Base-by-base conservation (phyloP, 768 basidiomycete species). In the Macrolepiota fuliginosa region DNA sequence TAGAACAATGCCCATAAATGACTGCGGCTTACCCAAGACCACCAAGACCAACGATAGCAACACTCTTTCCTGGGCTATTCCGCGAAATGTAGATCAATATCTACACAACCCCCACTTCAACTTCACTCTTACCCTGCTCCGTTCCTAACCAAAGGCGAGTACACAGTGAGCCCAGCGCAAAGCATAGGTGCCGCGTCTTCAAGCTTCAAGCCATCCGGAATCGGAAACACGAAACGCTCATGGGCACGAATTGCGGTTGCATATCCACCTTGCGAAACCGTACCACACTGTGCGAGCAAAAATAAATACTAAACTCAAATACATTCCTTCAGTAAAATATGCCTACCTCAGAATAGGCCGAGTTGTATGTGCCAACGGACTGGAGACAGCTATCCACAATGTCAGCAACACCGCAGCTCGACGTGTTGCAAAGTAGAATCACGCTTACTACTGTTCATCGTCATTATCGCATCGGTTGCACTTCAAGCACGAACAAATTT, bases 21-120 rank as follows among this genome's bases (percentile, higher is more conserved):
- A 15, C n/a, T 42, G 4, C 5, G 17, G 5, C 40, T 42, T 15
- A 42, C 40, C 40, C 83, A 19, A 88, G 74, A 19, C 87, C 87
- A 39, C 87, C 87, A 39, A 90, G 80, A 46, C 88, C 87, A 63
- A 89, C 75, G 46, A 90, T 72, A 47, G 87, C 89, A 64, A 90
- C 83, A 63, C 79, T 81, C 74, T 84, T 86, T 46, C 87, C 87
- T 1, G 84, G 83, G 0, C 86, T 86, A 59, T 15, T 15, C 40
- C 40, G 15, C 7, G 29, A 7, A 32, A 3, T 3, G 7, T 42
- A 17, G 5, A 42, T 42, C 40, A 42, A 5, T 42, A 5, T 42
- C 40, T n/a, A 6, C 40, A 13, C 40, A n/a, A n/a, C 15, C 40
- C n/a, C n/a, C 15, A 5, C 6, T 13, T 17, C 6, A n/a, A 17